A percentile compares a stretch with the other conserved stretches of the same genome.
These are phyloP conservation scores for Alternaria gaisen DNA, from an alignment of 2,329 filamentous ascomycete genomes.

Conservation along the genomic window DNA sequence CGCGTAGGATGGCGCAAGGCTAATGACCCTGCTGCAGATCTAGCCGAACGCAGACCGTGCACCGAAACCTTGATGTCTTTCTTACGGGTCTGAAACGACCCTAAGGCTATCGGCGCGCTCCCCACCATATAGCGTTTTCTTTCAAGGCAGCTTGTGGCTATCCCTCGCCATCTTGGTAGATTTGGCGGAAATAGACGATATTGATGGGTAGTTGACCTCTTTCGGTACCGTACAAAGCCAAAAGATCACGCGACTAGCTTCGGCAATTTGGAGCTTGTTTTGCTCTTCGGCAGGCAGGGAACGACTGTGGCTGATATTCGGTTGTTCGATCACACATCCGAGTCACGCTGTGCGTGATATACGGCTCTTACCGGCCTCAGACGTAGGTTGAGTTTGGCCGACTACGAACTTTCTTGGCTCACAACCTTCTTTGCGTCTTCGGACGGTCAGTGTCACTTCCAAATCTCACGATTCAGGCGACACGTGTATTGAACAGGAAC, in stretches of 20 bases:
- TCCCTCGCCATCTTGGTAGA: slow-evolving; percentile 1
- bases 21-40: slow-evolving; percentile 27
- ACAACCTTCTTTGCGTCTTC: slow-evolving; percentile 1
- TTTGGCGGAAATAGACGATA: not conserved
- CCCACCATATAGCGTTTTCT: slow-evolving; percentile 11
- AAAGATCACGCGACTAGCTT: not conserved
- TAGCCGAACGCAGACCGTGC: slow-evolving; percentile 30
- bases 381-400: not conserved
- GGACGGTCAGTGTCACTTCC: not conserved
- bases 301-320: not conserved
- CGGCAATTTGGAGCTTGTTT: not conserved
- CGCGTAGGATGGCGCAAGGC: slow-evolving; percentile 19
- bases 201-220: not conserved
- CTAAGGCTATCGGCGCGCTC: slow-evolving; percentile 11
- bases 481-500: not conserved
- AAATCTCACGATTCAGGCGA: not conserved
- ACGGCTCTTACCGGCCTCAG: slow-evolving; percentile 2
- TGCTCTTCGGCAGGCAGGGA: not conserved
- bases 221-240: not conserved
- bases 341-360: slow-evolving; percentile 2
- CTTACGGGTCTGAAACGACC: slow-evolving; percentile 31
- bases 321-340: not conserved
- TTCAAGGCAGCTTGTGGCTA: not conserved
- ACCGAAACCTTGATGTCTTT: slow-evolving; percentile 28
- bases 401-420: not conserved